Base-by-base conservation (phyloP, 495 filamentous ascomycete species). In the Letharia lupina region DNA sequence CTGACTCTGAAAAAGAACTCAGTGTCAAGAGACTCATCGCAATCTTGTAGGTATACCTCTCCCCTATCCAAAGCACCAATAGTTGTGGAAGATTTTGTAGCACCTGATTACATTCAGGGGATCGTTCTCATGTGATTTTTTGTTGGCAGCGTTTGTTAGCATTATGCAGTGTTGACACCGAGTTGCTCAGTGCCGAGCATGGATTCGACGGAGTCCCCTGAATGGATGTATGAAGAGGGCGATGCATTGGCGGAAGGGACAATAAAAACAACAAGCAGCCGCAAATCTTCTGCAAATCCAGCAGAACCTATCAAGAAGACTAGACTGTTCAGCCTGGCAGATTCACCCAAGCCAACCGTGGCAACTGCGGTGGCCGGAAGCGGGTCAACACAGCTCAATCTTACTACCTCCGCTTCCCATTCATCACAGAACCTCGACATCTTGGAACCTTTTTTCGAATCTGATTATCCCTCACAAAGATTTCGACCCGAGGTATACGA, bases 401-500 rank as follows among this genome's bases (percentile, higher is more conserved):
- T 6, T 5, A 50, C n/a, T 50, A 10, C 20, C 16, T 37, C 61
- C 40, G 20, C 63, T 37, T 56, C 42, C 8, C 20, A 44, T 16
- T 56, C 50, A 23, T 45, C 33, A 1, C 9, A 54, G 28, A 58
- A 37, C n/a, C 18, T 64, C 39, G 39, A 64, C 11, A 44, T 6
- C 20, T 31, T 41, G 16, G 35, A 54, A 8, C 13, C 39, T 31
- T 58, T 35, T 7, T 41, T 54, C 15, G 41, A 58, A 1, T 50
- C 35, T 6, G 33, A 42, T 20, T 57, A 57, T 4, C 62, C 62
- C 20, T 64, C 62, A 31, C 62, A 57, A 44, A 35, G 62, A 23
- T 57, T 64, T 20, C 45, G 62, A 15, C 62, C 47, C 3, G 33
- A 64, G 41, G 9, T 5, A 40, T 41, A 57, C 13, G 62, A 63